phyloP scores from a whole-genome alignment of 163 green algal species.

The Chlamydomonas reinhardtii region DNA sequence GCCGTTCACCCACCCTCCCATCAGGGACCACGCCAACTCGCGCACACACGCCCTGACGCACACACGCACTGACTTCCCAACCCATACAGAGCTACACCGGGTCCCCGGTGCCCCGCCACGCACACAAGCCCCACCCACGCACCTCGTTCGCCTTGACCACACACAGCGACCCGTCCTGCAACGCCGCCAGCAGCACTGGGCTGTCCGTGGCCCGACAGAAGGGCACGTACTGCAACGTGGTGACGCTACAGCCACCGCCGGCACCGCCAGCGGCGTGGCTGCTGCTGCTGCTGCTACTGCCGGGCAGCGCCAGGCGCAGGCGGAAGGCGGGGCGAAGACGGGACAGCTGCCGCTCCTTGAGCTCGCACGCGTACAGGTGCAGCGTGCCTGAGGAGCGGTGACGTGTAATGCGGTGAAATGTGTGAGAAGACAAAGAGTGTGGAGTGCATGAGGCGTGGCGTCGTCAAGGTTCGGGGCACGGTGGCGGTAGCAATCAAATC shows the following conservation, averaged over 20 bases:
- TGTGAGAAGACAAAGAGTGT: too few species aligned
- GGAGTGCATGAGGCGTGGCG: too few species aligned
- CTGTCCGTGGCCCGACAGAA: slow-evolving; percentile 54
- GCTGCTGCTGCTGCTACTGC: not conserved
- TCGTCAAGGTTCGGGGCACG: too few species aligned
- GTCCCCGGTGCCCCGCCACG: not conserved
- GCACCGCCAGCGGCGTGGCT: not conserved
- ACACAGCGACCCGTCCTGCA: slow-evolving; percentile 40
- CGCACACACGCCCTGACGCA: too few species aligned
- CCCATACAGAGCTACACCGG: not conserved
- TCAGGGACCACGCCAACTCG: too few species aligned
- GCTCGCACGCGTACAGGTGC: slow-evolving; percentile 37
- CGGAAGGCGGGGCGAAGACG: not conserved
- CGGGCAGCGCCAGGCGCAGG: slow-evolving; percentile 5
- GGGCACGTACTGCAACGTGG: slow-evolving; percentile 41
- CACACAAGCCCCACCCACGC: not conserved
- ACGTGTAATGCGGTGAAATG: too few species aligned
- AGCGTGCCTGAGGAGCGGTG: not conserved
- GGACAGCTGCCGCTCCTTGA: slow-evolving; percentile 26
- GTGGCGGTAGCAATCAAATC: too few species aligned
- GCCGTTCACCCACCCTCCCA: too few species aligned
- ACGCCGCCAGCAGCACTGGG: slow-evolving; percentile 38
- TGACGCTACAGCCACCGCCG: not conserved
- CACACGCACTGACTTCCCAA: too few species aligned
- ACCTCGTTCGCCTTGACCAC: slow-evolving; percentile 47